Percentiles rank a stretch among this genome's conserved stretches.
phyloP scores from a whole-genome alignment of 1,284 basidiomycete species.

The Moniliophthora roreri region DNA sequence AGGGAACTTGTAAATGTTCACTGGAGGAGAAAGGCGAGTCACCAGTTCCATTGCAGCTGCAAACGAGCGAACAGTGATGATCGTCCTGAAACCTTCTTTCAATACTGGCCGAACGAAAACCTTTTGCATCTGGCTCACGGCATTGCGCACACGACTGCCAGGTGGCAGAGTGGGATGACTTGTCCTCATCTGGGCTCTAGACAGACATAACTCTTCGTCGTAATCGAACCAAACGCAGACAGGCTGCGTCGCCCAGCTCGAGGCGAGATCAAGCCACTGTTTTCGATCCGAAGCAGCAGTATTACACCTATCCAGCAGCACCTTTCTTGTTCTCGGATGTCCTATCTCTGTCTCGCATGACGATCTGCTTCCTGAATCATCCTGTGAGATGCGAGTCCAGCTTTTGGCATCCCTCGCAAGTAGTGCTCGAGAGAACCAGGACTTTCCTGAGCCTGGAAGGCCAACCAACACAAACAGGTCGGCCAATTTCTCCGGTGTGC shows the following conservation, averaged over 20 bases:
- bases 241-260: conserved; percentile 43
- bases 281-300: conserved; percentile 44
- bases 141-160: conserved; percentile 52
- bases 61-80: conserved; percentile 48
- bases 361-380: conserved; percentile 50
- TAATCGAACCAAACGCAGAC: conserved; percentile 62
- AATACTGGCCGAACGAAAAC: conserved; percentile 42
- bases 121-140: conserved; percentile 52
- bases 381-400: conserved; percentile 53
- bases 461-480: conserved; percentile 57
- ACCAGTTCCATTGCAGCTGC: conserved; percentile 49
- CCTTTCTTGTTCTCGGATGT: conserved; percentile 31
- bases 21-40: conserved; percentile 40
- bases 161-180: conserved; percentile 61
- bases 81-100: conserved; percentile 50
- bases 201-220: conserved; percentile 43
- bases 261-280: conserved; percentile 48
- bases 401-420: conserved; percentile 39
- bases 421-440: conserved; percentile 49
- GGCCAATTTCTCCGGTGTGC: conserved; percentile 28
- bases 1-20: conserved; percentile 56
- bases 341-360: conserved; percentile 52
- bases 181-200: conserved; percentile 52
- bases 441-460: conserved; percentile 61
- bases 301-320: conserved; percentile 59